phyloP scores from a whole-genome alignment of 108 stramenopile species.

The Fistulifera pelliculosa region DNA sequence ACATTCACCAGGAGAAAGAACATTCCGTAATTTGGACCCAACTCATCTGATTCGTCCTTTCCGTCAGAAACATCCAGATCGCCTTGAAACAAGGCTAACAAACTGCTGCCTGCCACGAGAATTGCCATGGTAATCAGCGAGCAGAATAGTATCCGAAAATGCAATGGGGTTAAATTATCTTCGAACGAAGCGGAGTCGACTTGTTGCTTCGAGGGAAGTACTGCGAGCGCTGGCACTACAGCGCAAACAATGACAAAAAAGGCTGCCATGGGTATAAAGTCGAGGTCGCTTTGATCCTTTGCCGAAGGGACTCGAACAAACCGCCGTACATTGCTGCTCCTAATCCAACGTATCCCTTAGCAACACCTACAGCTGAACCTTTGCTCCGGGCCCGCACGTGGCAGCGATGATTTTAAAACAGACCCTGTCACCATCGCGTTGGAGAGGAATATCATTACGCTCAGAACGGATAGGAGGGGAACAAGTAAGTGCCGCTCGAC shows the following conservation, averaged over 20 bases:
- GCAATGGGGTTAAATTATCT: constrained; percentile 40
- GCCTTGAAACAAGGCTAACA: constrained; percentile 28
- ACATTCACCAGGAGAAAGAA: constrained; percentile 38
- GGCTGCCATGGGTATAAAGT: constrained; percentile 77
- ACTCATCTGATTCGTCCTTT: neutral
- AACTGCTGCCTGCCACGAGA: constrained; percentile 40
- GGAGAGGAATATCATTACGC: constrained; percentile 50
- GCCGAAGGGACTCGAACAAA: constrained; percentile 43
- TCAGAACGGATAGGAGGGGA: constrained; percentile 35
- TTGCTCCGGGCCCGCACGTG: constrained; percentile 57
- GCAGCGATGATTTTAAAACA: constrained; percentile 77
- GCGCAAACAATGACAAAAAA: constrained; percentile 51
- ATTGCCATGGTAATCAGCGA: constrained; percentile 48
- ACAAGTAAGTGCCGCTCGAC: constrained; percentile 14
- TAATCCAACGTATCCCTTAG: constrained; percentile 82
- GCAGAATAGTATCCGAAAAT: constrained; percentile 58
- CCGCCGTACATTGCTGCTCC: constrained; percentile 45
- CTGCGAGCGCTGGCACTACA: constrained; percentile 39
- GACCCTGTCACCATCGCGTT: constrained; percentile 67
- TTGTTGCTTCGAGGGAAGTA: constrained; percentile 40
- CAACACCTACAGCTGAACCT: constrained; percentile 73
- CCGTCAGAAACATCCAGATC: neutral
- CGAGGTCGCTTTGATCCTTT: constrained; percentile 27
- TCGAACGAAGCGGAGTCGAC: constrained; percentile 25
- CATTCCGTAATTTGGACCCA: constrained; percentile 35